phyloP scores from a whole-genome alignment of 805 yeast genomes.

The Pichia deserticola region DNA sequence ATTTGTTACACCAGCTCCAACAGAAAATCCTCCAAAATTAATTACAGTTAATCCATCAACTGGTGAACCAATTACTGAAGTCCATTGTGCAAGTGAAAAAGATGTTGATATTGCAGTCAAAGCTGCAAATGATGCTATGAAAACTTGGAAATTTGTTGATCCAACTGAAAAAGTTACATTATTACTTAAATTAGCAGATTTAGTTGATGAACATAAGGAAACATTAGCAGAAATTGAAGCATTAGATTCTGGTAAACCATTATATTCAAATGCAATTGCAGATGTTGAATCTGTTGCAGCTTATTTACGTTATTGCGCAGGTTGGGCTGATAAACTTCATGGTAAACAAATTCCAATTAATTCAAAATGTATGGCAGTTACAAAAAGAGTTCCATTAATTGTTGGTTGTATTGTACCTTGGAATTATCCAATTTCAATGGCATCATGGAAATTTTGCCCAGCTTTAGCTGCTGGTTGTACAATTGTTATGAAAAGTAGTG shows the following conservation, averaged over 20 bases:
- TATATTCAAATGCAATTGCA: slow-evolving; percentile 37
- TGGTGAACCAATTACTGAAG: slow-evolving; percentile 38
- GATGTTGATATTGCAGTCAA: slow-evolving; percentile 46
- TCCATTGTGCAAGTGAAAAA: slow-evolving; percentile 38
- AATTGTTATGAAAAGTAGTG: slow-evolving; percentile 66
- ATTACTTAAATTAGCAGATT: slow-evolving; percentile 42
- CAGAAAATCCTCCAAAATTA: slow-evolving; percentile 30
- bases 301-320: slow-evolving; percentile 48
- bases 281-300: slow-evolving; percentile 42
- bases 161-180: slow-evolving; percentile 35
- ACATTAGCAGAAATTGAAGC: slow-evolving; percentile 45
- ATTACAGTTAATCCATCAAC: slow-evolving; percentile 45
- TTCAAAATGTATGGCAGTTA: slow-evolving; percentile 52
- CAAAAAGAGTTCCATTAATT: slow-evolving; percentile 60
- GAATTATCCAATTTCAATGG: slow-evolving; percentile 67
- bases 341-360: slow-evolving; percentile 34
- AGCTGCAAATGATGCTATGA: slow-evolving; percentile 41
- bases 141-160: slow-evolving; percentile 38
- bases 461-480: slow-evolving; percentile 77
- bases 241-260: slow-evolving; percentile 50
- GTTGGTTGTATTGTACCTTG: slow-evolving; percentile 68
- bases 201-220: slow-evolving; percentile 42
- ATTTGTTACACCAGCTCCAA: slow-evolving; percentile 26
- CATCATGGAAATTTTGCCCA: slow-evolving; percentile 77
- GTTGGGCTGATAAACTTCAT: slow-evolving; percentile 52